Evolutionary conservation across 257 asterid genomes (phyloP).

Genomic region (Primulina huaijiensis): DNA sequence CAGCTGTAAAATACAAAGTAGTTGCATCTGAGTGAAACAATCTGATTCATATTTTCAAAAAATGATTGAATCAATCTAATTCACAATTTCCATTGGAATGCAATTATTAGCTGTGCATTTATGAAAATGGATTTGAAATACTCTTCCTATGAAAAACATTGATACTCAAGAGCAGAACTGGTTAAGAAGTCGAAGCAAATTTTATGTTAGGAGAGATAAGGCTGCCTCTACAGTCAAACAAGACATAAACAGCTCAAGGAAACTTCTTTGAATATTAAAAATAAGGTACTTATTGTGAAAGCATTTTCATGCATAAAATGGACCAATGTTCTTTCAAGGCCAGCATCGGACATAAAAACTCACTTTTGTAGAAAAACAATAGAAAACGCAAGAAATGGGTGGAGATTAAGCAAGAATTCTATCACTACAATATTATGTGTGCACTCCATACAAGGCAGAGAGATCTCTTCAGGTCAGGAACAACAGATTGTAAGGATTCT

Average conservation of each 20-base stretch:
- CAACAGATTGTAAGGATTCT: not conserved
- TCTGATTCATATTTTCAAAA: constrained; percentile 20
- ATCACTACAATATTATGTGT: not conserved
- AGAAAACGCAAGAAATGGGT: not conserved
- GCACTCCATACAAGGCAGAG: too few relatives aligned
- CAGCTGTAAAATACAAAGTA: constrained; percentile 62
- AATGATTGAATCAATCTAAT: constrained; percentile 29
- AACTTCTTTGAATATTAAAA: not conserved
- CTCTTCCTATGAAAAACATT: not conserved
- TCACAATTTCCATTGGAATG: constrained; percentile 11
- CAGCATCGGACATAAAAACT: not conserved
- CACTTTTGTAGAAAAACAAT: not conserved
- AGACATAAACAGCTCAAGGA: constrained; percentile 1
- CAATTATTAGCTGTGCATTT: not conserved
- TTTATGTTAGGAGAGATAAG: not conserved
- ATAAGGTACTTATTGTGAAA: not conserved
- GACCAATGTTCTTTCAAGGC: not conserved
- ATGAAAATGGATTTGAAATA: not conserved
- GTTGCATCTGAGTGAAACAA: constrained; percentile 33
- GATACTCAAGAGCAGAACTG: not conserved
- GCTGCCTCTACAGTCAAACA: not conserved
- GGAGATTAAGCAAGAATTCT: not conserved
- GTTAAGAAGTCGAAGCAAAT: not conserved
- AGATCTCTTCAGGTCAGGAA: too few relatives aligned
- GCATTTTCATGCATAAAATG: not conserved